A percentile compares a stretch with the other conserved stretches of the same genome.
Evolutionary conservation across 352 stramenopile genomes (phyloP).

Genomic region (Phytopythium mirpurense): DNA sequence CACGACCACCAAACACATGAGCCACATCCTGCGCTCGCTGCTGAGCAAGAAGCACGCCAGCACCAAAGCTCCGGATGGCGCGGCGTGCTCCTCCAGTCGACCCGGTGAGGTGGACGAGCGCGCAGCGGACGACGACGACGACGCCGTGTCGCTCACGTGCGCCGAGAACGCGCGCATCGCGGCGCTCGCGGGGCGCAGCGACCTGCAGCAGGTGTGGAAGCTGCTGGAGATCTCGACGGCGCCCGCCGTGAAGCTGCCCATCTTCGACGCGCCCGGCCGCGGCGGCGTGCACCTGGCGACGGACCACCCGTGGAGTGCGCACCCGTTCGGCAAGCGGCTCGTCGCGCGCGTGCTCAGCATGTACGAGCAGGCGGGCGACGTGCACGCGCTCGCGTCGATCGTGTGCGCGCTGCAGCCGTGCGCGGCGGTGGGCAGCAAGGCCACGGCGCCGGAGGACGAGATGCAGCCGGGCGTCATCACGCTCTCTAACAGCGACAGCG

Average conservation of each 20-base stretch:
- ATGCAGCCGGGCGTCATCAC: neutral
- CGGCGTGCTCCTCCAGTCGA: neutral
- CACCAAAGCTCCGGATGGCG: neutral
- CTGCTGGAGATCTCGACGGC: slow-evolving; percentile 66
- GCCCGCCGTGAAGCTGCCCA: slow-evolving; percentile 36
- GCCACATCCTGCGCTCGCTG: slow-evolving; percentile 8
- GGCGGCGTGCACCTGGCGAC: slow-evolving; percentile 26
- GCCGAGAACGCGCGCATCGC: slow-evolving; percentile 57
- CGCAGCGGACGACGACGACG: neutral
- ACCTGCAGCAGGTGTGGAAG: slow-evolving; percentile 82
- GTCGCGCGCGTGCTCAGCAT: slow-evolving; percentile 74
- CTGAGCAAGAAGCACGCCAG: slow-evolving; percentile 5
- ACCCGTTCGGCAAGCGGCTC: slow-evolving; percentile 73
- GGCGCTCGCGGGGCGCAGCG: slow-evolving; percentile 42
- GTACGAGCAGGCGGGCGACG: slow-evolving; percentile 74
- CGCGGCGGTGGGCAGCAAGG: slow-evolving; percentile 7
- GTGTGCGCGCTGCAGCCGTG: slow-evolving; percentile 56
- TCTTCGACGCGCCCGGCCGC: slow-evolving; percentile 29
- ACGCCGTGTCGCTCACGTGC: slow-evolving; percentile 35
- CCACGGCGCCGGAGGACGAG: neutral
- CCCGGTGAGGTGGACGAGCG: neutral
- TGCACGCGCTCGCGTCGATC: slow-evolving; percentile 73
- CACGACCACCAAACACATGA: slow-evolving; percentile 7
- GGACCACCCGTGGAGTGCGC: slow-evolving; percentile 64
- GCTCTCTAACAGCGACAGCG: neutral